Conservation (phyloP, 2,329 filamentous ascomycete genomes). For the Chaetomium globosum region DNA sequence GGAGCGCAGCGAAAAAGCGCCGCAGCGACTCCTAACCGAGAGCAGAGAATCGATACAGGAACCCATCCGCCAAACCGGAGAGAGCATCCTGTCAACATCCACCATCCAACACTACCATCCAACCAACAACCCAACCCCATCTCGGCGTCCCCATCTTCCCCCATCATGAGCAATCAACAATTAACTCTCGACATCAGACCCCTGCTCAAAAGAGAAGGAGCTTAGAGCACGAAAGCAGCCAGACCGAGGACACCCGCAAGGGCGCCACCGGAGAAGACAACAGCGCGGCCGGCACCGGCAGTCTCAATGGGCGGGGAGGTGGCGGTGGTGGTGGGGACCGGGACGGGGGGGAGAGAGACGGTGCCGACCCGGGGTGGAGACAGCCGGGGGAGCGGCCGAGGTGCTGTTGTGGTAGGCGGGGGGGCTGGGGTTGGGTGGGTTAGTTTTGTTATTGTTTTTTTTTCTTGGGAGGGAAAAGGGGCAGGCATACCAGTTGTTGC, state of each 20-base stretch:
- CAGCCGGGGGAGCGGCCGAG: constrained; percentile 41
- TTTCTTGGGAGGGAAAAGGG: not conserved
- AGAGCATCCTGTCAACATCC: constrained; percentile 11
- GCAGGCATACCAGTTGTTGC: constrained; percentile 57
- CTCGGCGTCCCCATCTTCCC: constrained; percentile 15
- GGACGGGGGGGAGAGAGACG: constrained; percentile 31
- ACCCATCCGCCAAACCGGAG: constrained; percentile 15
- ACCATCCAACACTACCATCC: constrained; percentile 1
- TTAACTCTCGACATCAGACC: not conserved
- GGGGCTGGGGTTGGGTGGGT: constrained; percentile 21
- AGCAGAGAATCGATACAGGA: constrained; percentile 6
- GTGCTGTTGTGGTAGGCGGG: constrained; percentile 47
- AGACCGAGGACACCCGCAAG: constrained; percentile 64
- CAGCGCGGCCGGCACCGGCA: constrained; percentile 59
- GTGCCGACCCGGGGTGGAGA: constrained; percentile 40
- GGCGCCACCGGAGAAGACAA: constrained; percentile 59
- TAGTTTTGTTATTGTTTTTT: not conserved
- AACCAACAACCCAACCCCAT: not conserved
- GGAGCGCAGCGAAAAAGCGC: constrained; percentile 1
- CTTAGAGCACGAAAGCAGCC: constrained; percentile 62
- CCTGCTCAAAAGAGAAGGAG: constrained; percentile 26
- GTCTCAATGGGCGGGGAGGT: constrained; percentile 39
- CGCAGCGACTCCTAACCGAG: not conserved
- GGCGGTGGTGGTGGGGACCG: constrained; percentile 43
- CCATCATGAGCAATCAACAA: not conserved